Evolutionary conservation across 1,284 basidiomycete species (phyloP), one percentile per base, ranked within the genome.

Genomic region (Trametes sp.): DNA sequence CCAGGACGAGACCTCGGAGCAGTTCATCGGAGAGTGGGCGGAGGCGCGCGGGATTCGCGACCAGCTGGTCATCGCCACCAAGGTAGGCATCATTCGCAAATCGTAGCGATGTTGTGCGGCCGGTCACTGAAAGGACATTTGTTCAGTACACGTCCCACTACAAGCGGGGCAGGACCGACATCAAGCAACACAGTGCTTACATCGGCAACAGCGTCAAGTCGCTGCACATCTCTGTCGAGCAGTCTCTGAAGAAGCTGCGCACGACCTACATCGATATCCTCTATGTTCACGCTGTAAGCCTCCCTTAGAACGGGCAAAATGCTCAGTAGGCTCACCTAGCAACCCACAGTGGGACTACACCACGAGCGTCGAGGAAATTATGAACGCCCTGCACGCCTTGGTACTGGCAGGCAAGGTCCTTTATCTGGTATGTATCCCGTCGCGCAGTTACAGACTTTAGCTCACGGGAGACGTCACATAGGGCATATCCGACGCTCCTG

Each of bases 21-120:
- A 72, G 48, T 81, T 85, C 62, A 81, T 87, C 41, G 87, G 86
- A 1, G 84, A 87, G 70, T 88, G 87, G 86, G 80, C 78, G 38
- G 81, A 84, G 57, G 49, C 69, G 14, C 76, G 82, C 8, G 80
- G 77, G 0, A 84, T 81, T 38, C 79, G 86, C 9, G 84, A 88
- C 65, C 82, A 86, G 68, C 72, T 83, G 10, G 81, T 86, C 57
- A 76, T 87, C 49, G 84, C 84, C 2, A 87, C 83, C 11, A 87
- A 87, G 49, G 49, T 35, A 72, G 81, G 80, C 29, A 21, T n/a
- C n/a, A n/a, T n/a, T n/a, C n/a, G 14, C 13, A 19, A 41, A 7
- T 11, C 14, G 38, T 7, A 16, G 13, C n/a, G n/a, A n/a, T 7
- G 5, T 6, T 19, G 38, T n/a, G 41, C 41, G 41, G 41, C 4